A percentile compares a stretch with the other conserved stretches of the same genome.
These are phyloP conservation scores for Bruguiera hainesii DNA, from an alignment of 441 rosid genomes.

Conservation along the genomic window DNA sequence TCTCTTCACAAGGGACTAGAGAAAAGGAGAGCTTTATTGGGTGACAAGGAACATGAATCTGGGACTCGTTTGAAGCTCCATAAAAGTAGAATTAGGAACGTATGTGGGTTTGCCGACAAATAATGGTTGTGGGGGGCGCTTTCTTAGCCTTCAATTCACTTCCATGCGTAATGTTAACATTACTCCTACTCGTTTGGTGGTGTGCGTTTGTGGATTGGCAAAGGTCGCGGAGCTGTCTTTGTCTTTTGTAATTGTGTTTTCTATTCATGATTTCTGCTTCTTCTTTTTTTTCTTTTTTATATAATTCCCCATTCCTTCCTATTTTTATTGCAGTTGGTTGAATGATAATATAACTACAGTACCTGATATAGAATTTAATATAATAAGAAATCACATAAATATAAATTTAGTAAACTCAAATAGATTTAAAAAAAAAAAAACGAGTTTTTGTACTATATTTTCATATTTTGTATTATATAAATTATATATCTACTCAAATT, in stretches of 20 bases:
- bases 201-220: slow-evolving; percentile 12
- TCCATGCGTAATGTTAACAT: slow-evolving; percentile 15
- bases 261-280: background rate
- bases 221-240: background rate
- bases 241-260: slow-evolving; percentile 5
- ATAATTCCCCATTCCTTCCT: background rate
- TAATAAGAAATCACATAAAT: too few relatives aligned
- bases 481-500: too few relatives aligned
- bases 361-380: too few relatives aligned
- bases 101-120: slow-evolving; percentile 35
- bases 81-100: background rate
- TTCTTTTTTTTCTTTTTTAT: too few relatives aligned
- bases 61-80: background rate
- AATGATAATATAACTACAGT: too few relatives aligned
- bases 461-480: too few relatives aligned
- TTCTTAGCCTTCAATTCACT: slow-evolving; percentile 44
- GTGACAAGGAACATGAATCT: too few relatives aligned
- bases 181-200: slow-evolving; percentile 28
- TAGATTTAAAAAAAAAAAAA: too few relatives aligned
- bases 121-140: slow-evolving; percentile 23
- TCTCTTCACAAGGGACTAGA: background rate
- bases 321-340: background rate
- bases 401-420: too few relatives aligned
- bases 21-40: too few relatives aligned
- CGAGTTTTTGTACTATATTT: too few relatives aligned